Evolutionary conservation across 2,329 filamentous ascomycete genomes (phyloP), one percentile per base, ranked within the genome.

Genomic region (Aspergillus alliaceus): DNA sequence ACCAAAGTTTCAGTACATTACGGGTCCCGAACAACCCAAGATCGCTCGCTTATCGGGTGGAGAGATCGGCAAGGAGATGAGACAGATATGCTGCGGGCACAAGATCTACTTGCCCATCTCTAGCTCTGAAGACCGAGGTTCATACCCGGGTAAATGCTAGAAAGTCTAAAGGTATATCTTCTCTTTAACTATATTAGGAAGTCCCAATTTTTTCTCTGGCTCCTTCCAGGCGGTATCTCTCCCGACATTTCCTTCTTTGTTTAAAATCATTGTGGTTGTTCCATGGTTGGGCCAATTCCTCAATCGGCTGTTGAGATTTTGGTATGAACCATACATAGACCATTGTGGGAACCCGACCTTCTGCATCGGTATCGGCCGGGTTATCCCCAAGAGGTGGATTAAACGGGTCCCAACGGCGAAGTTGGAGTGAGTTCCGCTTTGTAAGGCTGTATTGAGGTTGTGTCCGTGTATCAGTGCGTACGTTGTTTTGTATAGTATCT

Each of bases 21-120:
- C 25, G 22, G 18, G 31, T 47, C 25, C 25, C 15, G 31, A 31
- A 8, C 27, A 29, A 29, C 25, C 15, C 35, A 31, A 35, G 32
- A 31, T 48, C 32, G 9, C 29, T 48, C 27, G 27, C 29, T 32
- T 20, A 53, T 42, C 39, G 51, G 37, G 58, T 51, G 54, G 51
- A 47, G 54, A 47, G 58, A 59, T 59, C 58, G 51, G 51, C 58
- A 54, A 59, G 40, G 39, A 37, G 29, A 54, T 37, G 27, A 40
- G 39, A 51, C 54, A 51, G 25, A 51, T 52, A 37, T 32, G 25
- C 44, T 47, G n/a, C 29, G 27, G 44, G 27, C 47, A 57, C 51
- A 52, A 54, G 54, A 54, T 54, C 54, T 53, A 48, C 24, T 44
- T 31, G 15, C 44, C 44, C 8, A 40, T 32, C 32, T 48, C n/a